phyloP scores from a whole-genome alignment of 2,329 filamentous ascomycete genomes.

The Aspergillus jensenii region DNA sequence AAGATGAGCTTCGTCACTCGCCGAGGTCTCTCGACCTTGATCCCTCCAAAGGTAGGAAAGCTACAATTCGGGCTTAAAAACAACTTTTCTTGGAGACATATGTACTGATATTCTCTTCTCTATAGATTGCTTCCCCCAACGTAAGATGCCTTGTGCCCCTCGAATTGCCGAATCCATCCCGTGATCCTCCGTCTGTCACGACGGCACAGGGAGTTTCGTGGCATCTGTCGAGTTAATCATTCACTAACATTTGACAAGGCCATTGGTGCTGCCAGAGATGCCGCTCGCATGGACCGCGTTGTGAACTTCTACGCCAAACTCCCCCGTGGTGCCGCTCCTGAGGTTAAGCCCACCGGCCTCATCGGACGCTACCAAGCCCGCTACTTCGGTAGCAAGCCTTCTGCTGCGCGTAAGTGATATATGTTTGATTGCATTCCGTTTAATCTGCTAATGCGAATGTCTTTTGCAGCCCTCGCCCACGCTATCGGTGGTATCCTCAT shows the following conservation, averaged over 20 bases:
- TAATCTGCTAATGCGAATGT: constrained; percentile 7
- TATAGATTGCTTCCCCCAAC: constrained; percentile 40
- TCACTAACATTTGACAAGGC: constrained; percentile 61
- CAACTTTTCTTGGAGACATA: constrained; percentile 13
- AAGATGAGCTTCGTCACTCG: constrained; percentile 92
- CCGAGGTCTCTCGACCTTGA: constrained; percentile 94
- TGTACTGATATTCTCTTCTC: constrained; percentile 37
- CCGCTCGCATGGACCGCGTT: constrained; percentile 94
- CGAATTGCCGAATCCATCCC: constrained; percentile 15
- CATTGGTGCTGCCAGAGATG: constrained; percentile 92
- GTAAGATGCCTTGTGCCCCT: constrained; percentile 28
- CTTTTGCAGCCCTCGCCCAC: constrained; percentile 76
- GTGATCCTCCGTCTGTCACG: constrained; percentile 24
- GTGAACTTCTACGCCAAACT: constrained; percentile 99
- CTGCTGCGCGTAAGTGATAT: constrained; percentile 73
- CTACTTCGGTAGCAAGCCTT: constrained; percentile 95
- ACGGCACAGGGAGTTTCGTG: constrained; percentile 9
- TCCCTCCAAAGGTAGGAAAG: constrained; percentile 86
- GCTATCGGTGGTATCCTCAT: constrained; percentile 73
- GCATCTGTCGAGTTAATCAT: constrained; percentile 9
- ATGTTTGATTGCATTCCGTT: neutral
- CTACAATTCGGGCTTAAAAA: constrained; percentile 6
- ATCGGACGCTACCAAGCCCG: constrained; percentile 79
- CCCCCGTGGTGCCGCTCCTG: constrained; percentile 85
- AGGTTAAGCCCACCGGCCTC: constrained; percentile 76